These are phyloP conservation scores for Chaetomiaceae sp. DNA, from an alignment of 2,329 filamentous ascomycete genomes.

Conservation along the genomic window DNA sequence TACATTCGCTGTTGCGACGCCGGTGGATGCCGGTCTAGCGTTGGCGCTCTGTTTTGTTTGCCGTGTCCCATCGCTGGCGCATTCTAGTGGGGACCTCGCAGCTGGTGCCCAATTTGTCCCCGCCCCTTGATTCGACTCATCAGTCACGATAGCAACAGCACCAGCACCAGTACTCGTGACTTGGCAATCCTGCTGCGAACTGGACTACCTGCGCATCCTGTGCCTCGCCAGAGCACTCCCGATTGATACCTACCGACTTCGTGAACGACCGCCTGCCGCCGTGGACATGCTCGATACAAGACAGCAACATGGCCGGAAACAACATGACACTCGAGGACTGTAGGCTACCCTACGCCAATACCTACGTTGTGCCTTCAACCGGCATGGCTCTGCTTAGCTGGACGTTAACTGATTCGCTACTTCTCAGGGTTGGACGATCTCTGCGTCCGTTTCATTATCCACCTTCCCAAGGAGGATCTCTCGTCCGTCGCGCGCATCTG, in stretches of 20 bases:
- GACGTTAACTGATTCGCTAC: constrained; percentile 11
- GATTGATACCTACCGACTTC: neutral
- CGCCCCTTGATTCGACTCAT: neutral
- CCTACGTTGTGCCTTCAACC: too few relatives aligned
- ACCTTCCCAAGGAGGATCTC: constrained; percentile 86
- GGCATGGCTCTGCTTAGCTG: neutral
- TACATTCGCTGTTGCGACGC: too few relatives aligned
- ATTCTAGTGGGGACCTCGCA: constrained; percentile 4
- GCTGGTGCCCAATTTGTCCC: neutral
- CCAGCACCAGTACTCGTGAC: neutral
- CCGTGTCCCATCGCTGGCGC: neutral
- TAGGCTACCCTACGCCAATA: constrained; percentile 36
- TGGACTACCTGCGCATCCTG: neutral
- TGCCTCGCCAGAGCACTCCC: neutral
- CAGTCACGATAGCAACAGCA: neutral
- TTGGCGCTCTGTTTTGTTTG: too few relatives aligned
- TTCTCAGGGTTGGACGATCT: constrained; percentile 85
- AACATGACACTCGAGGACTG: constrained; percentile 89
- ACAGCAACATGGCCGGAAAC: constrained; percentile 62
- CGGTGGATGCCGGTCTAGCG: too few relatives aligned
- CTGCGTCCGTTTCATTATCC: constrained; percentile 96
- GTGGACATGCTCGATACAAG: constrained; percentile 56
- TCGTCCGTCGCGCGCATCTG: constrained; percentile 88
- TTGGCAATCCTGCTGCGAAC: too few relatives aligned
- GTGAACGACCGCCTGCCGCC: constrained; percentile 4